Evolutionary conservation across 345 rosid genomes (phyloP).

Genomic region (Salix arbutifolia): DNA sequence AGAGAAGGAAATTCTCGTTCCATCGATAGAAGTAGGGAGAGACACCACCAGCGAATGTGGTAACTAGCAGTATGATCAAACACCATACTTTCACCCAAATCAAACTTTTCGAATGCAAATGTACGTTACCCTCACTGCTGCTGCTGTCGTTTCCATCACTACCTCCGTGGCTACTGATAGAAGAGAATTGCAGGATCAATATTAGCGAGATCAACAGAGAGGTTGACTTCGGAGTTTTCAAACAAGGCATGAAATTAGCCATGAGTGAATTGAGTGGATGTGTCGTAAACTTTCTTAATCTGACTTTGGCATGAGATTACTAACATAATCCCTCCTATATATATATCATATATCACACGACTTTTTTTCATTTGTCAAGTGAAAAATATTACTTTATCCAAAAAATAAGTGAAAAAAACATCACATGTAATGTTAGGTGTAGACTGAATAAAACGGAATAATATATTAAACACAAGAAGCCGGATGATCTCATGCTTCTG

Average conservation of each 20-base stretch:
- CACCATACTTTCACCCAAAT: conserved; percentile 68
- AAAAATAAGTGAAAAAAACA: no score
- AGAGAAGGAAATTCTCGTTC: conserved; percentile 69
- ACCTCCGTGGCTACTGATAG: conserved; percentile 44
- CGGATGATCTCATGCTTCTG: not conserved
- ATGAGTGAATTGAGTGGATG: not conserved
- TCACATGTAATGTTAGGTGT: not conserved
- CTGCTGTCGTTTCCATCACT: conserved; percentile 6
- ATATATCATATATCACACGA: not conserved
- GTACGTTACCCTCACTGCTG: not conserved
- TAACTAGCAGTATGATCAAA: conserved; percentile 59
- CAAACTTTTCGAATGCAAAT: conserved; percentile 39
- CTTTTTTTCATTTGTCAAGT: not conserved
- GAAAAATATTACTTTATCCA: not conserved
- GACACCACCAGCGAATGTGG: conserved; percentile 59
- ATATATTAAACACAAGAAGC: not conserved
- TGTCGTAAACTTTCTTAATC: not conserved
- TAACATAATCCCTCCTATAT: accelerated
- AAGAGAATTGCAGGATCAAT: conserved; percentile 32
- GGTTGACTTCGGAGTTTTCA: conserved; percentile 35
- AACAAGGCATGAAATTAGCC: not conserved
- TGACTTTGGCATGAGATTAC: not conserved
- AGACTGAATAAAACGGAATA: not conserved
- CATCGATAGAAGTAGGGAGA: conserved; percentile 72
- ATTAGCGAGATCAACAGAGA: conserved; percentile 30